Evolutionary conservation across 495 filamentous ascomycete genomes (phyloP).

Genomic region (Evansstolkia leycettana): DNA sequence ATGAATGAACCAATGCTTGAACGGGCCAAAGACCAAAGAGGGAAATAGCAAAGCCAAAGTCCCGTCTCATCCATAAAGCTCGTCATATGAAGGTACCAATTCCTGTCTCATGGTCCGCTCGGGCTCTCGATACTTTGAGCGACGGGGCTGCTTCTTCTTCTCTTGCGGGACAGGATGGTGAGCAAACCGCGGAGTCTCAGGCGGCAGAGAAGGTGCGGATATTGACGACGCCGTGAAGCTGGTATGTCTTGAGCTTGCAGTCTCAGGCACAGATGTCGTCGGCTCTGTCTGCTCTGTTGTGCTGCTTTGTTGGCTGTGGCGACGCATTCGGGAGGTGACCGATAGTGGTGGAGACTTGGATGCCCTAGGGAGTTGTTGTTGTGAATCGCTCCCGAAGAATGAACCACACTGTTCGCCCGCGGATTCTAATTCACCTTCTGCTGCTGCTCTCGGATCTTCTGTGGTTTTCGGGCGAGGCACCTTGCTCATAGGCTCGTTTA

Average conservation of each 20-base stretch:
- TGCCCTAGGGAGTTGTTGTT: constrained; percentile 8
- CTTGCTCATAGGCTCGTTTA: no score
- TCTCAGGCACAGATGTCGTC: constrained; percentile 14
- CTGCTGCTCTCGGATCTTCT: no score
- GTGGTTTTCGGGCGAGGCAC: no score
- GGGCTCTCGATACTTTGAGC: constrained; percentile 12
- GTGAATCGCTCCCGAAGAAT: constrained; percentile 1
- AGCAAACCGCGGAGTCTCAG: constrained; percentile 15
- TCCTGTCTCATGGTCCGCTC: constrained; percentile 12
- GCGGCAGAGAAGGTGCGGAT: constrained; percentile 18
- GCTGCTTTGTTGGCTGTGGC: constrained; percentile 25
- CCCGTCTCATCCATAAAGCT: constrained; percentile 25
- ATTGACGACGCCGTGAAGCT: constrained; percentile 25
- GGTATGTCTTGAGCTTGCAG: constrained; percentile 24
- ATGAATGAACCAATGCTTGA: not conserved
- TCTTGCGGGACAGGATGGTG: constrained; percentile 9
- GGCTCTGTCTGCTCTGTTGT: constrained; percentile 10
- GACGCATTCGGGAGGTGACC: constrained; percentile 34
- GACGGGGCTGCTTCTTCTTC: constrained; percentile 15
- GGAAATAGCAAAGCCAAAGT: not conserved
- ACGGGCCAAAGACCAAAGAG: not conserved
- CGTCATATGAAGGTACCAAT: constrained; percentile 34
- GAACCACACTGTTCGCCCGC: no score
- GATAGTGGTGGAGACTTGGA: constrained; percentile 30
- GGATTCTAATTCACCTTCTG: no score